Base-by-base conservation (phyloP, 2,329 filamentous ascomycete species). In the Polytolypa hystricis region DNA sequence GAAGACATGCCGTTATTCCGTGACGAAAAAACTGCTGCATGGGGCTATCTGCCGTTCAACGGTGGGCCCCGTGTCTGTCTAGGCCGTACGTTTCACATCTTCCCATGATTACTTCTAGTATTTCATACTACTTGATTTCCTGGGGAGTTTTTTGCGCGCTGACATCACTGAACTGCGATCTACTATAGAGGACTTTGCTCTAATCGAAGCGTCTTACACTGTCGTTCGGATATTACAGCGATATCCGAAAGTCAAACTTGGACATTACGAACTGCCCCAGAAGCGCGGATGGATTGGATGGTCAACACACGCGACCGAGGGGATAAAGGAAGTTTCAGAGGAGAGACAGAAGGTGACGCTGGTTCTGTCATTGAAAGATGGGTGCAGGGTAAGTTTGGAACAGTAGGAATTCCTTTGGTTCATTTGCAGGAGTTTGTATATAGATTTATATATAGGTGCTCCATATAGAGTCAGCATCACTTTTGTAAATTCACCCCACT, bases 41-140 rank as follows among this genome's bases (percentile, higher is more conserved):
- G 79, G 74, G 71, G 77, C 44, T 84, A 81, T 52, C 70, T 84
- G 29, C 80, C 81, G 3, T 84, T 84, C 58, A 84, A 83, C 53
- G 77, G 78, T 8, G 80, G 79, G 1, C 77, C 80, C 28, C 65
- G 81, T 17, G 80, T 83, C 52, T 83, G 81, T 57, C 74, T 85
- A 40, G 80, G 81, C 1, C 81, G 21, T 25, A 25, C 21, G 21
- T 25, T 25, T 7, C 7, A 7, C 21, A 7, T n/a, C 21, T 7
- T 25, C 21, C n/a, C 21, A 7, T 7, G 21, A 25, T n/a, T n/a
- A n/a, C n/a, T n/a, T n/a, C n/a, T n/a, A n/a, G n/a, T n/a, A n/a
- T n/a, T n/a, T n/a, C n/a, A n/a, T n/a, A n/a, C n/a, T n/a, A n/a
- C n/a, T n/a, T n/a, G n/a, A n/a, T n/a, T n/a, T n/a, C n/a, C n/a